Percentiles rank a stretch among this genome's conserved stretches.
Conservation (phyloP, 257 asterid species). For the Buddleja alternifolia region DNA sequence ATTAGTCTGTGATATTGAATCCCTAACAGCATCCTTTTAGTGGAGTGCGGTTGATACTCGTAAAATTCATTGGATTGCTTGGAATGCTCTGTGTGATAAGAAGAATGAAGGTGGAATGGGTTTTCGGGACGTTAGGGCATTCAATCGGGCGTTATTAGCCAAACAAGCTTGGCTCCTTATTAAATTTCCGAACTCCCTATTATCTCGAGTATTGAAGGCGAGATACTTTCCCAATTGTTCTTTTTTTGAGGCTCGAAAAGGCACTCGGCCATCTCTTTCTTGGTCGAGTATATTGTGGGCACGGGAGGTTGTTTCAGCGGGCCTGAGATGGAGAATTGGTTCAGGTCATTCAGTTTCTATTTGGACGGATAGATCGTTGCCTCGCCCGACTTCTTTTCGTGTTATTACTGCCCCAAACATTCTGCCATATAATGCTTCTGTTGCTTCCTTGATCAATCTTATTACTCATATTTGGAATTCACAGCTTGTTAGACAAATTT, state of each 20-base stretch:
- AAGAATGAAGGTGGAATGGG: not conserved
- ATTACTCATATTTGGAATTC: no score
- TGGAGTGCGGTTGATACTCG: not conserved
- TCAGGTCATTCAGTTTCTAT: no score
- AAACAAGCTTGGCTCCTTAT: no score
- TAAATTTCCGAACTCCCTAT: not conserved
- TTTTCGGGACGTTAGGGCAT: not conserved
- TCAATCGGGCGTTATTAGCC: not conserved
- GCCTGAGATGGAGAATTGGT: not conserved
- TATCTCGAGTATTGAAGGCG: not conserved
- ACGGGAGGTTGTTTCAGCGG: accelerated
- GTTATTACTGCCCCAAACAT: no score
- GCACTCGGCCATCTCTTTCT: not conserved
- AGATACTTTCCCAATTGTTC: not conserved
- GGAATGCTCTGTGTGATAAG: not conserved
- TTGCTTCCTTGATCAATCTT: no score
- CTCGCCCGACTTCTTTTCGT: no score
- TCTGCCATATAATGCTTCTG: no score
- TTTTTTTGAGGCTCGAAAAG: not conserved
- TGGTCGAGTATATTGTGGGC: not conserved
- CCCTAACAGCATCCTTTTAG: not conserved
- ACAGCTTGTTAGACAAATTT: no score
- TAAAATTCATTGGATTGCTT: not conserved
- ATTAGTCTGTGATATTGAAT: not conserved
- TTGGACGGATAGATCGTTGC: no score